phyloP scores from a whole-genome alignment of 2,329 filamentous ascomycete genomes.

The Dothideomycetidae sp. region DNA sequence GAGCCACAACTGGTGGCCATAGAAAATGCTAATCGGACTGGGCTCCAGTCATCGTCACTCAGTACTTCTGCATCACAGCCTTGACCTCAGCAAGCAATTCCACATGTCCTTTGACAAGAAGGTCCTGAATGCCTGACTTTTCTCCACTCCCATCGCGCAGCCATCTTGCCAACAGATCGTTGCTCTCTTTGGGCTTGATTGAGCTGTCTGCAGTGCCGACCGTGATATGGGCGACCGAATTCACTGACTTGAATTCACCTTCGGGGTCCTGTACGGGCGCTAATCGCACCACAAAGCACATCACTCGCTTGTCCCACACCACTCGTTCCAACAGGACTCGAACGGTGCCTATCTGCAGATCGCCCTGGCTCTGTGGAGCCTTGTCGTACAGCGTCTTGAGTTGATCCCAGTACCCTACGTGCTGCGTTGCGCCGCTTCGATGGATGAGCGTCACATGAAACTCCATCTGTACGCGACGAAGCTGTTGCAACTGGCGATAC shows the following conservation, averaged over 20 bases:
- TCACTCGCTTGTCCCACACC: slow-evolving; percentile 73
- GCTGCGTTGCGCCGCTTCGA: slow-evolving; percentile 45
- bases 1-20: no score
- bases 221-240: slow-evolving; percentile 73
- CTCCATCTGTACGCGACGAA: slow-evolving; percentile 60
- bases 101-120: slow-evolving; percentile 39
- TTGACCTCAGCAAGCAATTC: slow-evolving; percentile 42
- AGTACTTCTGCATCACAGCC: slow-evolving; percentile 28
- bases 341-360: slow-evolving; percentile 47
- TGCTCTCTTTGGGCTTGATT: slow-evolving; percentile 91
- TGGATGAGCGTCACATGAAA: slow-evolving; percentile 96
- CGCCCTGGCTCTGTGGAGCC: slow-evolving; percentile 22
- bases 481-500: slow-evolving; percentile 60
- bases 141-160: slow-evolving; percentile 42
- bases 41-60: no score
- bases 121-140: slow-evolving; percentile 40
- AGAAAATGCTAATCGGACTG: no score
- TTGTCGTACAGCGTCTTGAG: slow-evolving; percentile 48
- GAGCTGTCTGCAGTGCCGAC: slow-evolving; percentile 60
- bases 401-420: slow-evolving; percentile 59
- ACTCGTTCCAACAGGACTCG: slow-evolving; percentile 50
- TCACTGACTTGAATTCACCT: slow-evolving; percentile 46
- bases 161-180: slow-evolving; percentile 67
- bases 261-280: slow-evolving; percentile 33
- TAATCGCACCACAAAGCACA: slow-evolving; percentile 78